Percentiles rank a stretch among this genome's conserved stretches.
These are phyloP conservation scores for Dactylis glomerata DNA, from an alignment of 176 grass and related monocot genomes.

Conservation along the genomic window DNA sequence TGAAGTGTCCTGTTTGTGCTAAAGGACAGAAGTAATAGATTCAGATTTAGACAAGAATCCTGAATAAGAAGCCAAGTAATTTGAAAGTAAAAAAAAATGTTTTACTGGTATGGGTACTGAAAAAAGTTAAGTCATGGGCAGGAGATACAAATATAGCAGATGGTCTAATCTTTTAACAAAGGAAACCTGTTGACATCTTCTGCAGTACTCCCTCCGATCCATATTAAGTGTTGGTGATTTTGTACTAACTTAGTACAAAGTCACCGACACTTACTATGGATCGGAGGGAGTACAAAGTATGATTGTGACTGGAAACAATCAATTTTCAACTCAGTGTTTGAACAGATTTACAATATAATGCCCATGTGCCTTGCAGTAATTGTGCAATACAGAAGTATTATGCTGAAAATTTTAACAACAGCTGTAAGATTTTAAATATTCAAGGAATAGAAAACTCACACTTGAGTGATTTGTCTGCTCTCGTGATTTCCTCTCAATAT, in stretches of 20 bases:
- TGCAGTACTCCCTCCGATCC: too few relatives aligned
- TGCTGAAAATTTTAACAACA: conserved; percentile 18
- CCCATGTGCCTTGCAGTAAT: background rate
- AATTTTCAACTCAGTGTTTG: conserved; percentile 3
- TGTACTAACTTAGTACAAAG: too few relatives aligned
- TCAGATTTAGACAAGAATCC: background rate
- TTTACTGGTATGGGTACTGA: background rate
- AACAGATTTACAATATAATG: background rate
- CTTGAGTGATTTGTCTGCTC: conserved; percentile 83
- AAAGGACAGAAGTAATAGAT: background rate
- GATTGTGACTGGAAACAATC: background rate
- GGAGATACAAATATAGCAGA: background rate
- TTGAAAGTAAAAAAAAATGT: background rate
- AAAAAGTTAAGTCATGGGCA: background rate
- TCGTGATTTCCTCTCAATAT: conserved; percentile 81
- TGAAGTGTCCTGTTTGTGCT: background rate
- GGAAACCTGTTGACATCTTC: background rate
- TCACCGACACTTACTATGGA: too few relatives aligned
- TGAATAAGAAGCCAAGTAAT: conserved; percentile 12
- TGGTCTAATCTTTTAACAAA: background rate
- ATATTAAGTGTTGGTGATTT: too few relatives aligned
- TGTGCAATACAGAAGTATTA: background rate
- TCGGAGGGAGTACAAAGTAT: background rate
- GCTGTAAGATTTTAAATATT: conserved; percentile 14
- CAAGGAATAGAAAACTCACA: conserved; percentile 50